Percentiles rank a stretch among this genome's conserved stretches.
phyloP scores from a whole-genome alignment of 352 stramenopile species.

The Phytopythium cucurbitacearum region DNA sequence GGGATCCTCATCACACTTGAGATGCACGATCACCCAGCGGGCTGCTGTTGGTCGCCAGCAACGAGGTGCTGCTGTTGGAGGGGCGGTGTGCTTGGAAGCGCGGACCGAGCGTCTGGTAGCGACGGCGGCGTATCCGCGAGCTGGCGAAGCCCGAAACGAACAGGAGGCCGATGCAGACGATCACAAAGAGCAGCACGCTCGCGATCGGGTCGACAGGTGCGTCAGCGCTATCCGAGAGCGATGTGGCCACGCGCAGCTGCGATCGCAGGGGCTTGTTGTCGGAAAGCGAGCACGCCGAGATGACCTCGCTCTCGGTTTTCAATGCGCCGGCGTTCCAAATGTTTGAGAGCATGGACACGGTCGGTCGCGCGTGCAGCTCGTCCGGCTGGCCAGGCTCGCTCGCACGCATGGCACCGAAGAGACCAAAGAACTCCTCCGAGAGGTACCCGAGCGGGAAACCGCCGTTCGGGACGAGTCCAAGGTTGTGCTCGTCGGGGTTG shows the following conservation, averaged over 20 bases:
- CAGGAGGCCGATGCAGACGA: conserved; percentile 1
- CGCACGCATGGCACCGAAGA: conserved; percentile 24
- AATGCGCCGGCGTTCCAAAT: conserved; percentile 36
- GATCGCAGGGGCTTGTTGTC: no score
- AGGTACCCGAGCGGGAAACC: conserved; percentile 61
- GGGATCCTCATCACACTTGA: no score
- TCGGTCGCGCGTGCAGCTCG: conserved; percentile 38
- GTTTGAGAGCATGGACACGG: conserved; percentile 40
- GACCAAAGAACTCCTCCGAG: conserved; percentile 63
- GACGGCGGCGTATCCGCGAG: conserved; percentile 3
- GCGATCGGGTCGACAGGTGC: not conserved
- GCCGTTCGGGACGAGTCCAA: conserved; percentile 35
- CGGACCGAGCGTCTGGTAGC: conserved; percentile 1
- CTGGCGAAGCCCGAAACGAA: not conserved
- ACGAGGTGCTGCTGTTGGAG: conserved; percentile 1
- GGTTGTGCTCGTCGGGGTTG: conserved; percentile 43
- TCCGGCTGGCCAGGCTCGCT: conserved; percentile 17
- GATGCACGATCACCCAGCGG: not conserved
- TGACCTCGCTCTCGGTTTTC: conserved; percentile 29
- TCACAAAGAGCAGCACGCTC: not conserved
- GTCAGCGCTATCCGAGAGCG: not conserved
- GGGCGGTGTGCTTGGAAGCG: not conserved
- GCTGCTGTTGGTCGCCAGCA: not conserved
- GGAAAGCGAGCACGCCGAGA: conserved; percentile 19
- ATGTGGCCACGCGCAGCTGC: no score